Conservation (phyloP, 495 filamentous ascomycete species). For the Polyplosphaeria fusca region DNA sequence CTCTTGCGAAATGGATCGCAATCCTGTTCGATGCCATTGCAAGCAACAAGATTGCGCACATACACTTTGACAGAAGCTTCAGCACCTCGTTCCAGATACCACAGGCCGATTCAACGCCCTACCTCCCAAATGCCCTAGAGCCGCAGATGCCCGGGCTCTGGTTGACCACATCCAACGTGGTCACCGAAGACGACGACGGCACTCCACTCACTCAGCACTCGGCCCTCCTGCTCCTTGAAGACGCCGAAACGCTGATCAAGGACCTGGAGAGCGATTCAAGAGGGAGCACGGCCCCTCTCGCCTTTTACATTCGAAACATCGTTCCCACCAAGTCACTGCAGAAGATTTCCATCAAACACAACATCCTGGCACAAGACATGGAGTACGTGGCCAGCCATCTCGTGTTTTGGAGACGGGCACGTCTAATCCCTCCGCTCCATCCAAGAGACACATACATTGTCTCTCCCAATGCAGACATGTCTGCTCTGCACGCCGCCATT, state of each 20-base stretch:
- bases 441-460: constrained; percentile 89
- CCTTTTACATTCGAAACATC: constrained; percentile 77
- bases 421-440: constrained; percentile 87
- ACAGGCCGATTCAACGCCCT: constrained; percentile 68
- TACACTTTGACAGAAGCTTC: constrained; percentile 56
- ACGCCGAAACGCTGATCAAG: constrained; percentile 74
- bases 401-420: constrained; percentile 89
- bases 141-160: constrained; percentile 69
- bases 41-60: constrained; percentile 73
- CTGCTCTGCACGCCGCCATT: constrained; percentile 66
- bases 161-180: constrained; percentile 79
- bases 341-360: constrained; percentile 63
- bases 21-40: constrained; percentile 78
- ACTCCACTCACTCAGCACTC: constrained; percentile 78
- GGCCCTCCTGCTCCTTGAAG: constrained; percentile 78
- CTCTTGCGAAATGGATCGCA: constrained; percentile 78
- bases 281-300: constrained; percentile 66
- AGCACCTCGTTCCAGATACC: constrained; percentile 86
- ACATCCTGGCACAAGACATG: constrained; percentile 72
- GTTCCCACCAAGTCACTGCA: constrained; percentile 72
- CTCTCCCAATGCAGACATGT: constrained; percentile 83
- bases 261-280: constrained; percentile 75
- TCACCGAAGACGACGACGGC: constrained; percentile 62
- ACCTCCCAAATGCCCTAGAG: constrained; percentile 65
- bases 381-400: constrained; percentile 84